phyloP scores from a whole-genome alignment of 1,139 yeast species.

The Saccharomyces pastorianus region DNA sequence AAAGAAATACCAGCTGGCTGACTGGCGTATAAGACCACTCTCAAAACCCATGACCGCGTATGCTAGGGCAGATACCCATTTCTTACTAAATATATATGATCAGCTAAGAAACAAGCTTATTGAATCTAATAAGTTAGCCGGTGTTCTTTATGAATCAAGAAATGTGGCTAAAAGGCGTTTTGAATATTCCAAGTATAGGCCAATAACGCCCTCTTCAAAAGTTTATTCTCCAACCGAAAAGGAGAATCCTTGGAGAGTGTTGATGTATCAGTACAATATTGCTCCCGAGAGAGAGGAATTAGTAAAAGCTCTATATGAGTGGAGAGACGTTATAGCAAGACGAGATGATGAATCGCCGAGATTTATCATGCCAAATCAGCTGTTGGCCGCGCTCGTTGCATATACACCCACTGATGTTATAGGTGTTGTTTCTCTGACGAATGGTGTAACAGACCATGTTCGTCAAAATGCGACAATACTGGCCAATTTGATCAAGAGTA shows the following conservation, averaged over 20 bases:
- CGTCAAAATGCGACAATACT: conserved; percentile 50
- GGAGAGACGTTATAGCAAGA: conserved; percentile 80
- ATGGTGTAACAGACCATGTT: conserved; percentile 47
- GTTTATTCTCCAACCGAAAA: conserved; percentile 45
- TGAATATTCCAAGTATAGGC: conserved; percentile 62
- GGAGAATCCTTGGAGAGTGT: conserved; percentile 49
- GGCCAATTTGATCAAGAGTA: conserved; percentile 42
- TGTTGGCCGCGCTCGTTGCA: conserved; percentile 55
- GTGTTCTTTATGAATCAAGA: conserved; percentile 71
- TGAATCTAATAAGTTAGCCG: conserved; percentile 42
- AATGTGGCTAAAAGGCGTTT: conserved; percentile 75
- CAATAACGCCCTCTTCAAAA: conserved; percentile 32
- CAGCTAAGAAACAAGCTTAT: conserved; percentile 59
- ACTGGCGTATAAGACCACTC: conserved; percentile 91
- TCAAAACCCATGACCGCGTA: conserved; percentile 69
- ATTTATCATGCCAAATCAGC: conserved; percentile 75
- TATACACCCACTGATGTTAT: conserved; percentile 49
- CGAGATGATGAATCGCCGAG: conserved; percentile 75
- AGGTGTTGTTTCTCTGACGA: conserved; percentile 49
- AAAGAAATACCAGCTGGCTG: conserved; percentile 91
- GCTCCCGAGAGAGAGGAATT: conserved; percentile 48
- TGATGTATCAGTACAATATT: conserved; percentile 61
- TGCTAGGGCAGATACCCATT: conserved; percentile 95
- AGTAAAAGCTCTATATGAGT: conserved; percentile 55
- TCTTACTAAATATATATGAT: conserved; percentile 72